Conservation (phyloP, 805 yeast genomes). For the Sugiyamaella chiloensis region DNA sequence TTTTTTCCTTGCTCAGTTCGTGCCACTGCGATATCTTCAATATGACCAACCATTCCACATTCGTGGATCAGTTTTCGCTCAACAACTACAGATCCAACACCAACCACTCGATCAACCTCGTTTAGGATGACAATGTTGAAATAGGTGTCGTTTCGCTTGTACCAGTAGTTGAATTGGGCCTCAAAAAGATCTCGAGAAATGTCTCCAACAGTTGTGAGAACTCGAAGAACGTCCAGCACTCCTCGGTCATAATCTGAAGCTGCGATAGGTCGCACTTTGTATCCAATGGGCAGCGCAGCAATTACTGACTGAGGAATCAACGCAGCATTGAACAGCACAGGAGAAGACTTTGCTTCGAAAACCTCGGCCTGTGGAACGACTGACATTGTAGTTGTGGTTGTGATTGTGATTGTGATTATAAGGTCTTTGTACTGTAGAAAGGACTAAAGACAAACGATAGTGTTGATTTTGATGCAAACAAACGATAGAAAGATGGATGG, state of each 20-base stretch:
- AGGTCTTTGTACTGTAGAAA: background rate
- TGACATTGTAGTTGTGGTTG: slow-evolving; percentile 7
- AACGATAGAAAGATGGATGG: too few species aligned
- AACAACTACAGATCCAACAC: slow-evolving; percentile 76
- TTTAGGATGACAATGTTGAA: slow-evolving; percentile 67
- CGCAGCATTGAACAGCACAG: slow-evolving; percentile 24
- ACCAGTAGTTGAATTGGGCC: slow-evolving; percentile 58
- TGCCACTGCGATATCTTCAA: slow-evolving; percentile 88
- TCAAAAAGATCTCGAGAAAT: slow-evolving; percentile 51
- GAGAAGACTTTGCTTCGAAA: slow-evolving; percentile 7
- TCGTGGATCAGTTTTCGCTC: slow-evolving; percentile 80
- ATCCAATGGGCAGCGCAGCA: slow-evolving; percentile 54
- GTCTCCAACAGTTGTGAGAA: slow-evolving; percentile 80
- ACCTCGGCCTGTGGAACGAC: slow-evolving; percentile 4
- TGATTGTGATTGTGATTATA: slow-evolving; percentile 5
- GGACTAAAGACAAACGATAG: background rate
- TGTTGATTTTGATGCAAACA: too few species aligned
- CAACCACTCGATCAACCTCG: slow-evolving; percentile 55
- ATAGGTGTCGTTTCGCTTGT: slow-evolving; percentile 48
- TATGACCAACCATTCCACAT: slow-evolving; percentile 86
- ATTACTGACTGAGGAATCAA: slow-evolving; percentile 29
- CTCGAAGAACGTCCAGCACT: slow-evolving; percentile 58
- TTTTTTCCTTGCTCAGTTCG: slow-evolving; percentile 75
- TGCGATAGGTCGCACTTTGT: slow-evolving; percentile 57
- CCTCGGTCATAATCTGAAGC: slow-evolving; percentile 58